phyloP scores from a whole-genome alignment of 169 alveolate species.

The Cryptosporidium ryanae region DNA sequence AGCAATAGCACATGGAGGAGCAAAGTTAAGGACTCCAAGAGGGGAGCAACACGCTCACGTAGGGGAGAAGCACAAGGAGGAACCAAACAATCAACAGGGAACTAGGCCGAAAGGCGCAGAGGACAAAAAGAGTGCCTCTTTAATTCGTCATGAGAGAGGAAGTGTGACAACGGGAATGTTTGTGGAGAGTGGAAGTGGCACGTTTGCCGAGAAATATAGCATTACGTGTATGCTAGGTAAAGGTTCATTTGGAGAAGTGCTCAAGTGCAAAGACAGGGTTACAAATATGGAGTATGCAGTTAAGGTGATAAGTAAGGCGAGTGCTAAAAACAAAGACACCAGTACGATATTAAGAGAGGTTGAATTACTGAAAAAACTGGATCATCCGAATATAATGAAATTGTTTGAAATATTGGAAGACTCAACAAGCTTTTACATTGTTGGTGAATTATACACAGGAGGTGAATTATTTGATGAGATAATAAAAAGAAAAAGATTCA shows the following conservation, averaged over 20 bases:
- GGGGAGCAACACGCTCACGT: neutral
- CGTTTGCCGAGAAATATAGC: conserved; percentile 86
- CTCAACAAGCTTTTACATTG: conserved; percentile 87
- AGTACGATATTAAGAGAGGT: conserved; percentile 88
- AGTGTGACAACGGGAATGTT: conserved; percentile 91
- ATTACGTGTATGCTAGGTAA: conserved; percentile 90
- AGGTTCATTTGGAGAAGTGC: conserved; percentile 93
- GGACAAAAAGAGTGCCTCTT: neutral
- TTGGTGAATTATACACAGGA: conserved; percentile 93
- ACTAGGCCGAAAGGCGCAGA: neutral
- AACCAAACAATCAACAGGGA: neutral
- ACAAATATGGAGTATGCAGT: conserved; percentile 91
- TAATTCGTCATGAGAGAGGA: conserved; percentile 74
- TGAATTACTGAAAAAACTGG: conserved; percentile 85
- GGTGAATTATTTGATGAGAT: conserved; percentile 96
- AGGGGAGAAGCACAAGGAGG: conserved; percentile 5
- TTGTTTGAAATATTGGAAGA: conserved; percentile 91
- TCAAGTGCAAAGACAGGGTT: conserved; percentile 86
- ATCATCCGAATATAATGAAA: conserved; percentile 92
- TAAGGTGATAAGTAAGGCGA: conserved; percentile 89
- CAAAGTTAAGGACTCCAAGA: conserved; percentile 21
- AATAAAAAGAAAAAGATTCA: conserved; percentile 88
- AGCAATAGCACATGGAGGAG: conserved; percentile 12
- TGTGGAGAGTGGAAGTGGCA: conserved; percentile 86
- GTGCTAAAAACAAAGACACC: conserved; percentile 87